phyloP scores from a whole-genome alignment of 2,329 filamentous ascomycete species.

The Penicillium sp. region DNA sequence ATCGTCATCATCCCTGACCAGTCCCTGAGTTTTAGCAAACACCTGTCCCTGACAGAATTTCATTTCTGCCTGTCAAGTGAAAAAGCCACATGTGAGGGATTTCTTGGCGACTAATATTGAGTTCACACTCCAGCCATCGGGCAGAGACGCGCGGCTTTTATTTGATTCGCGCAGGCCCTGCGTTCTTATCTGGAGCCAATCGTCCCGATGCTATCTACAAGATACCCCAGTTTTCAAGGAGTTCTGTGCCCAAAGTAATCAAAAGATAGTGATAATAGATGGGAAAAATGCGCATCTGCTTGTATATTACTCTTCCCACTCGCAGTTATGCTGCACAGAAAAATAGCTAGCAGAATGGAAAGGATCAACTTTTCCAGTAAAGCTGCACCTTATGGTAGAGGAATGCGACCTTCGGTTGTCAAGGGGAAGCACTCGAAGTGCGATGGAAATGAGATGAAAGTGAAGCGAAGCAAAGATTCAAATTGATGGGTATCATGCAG shows the following conservation, averaged over 20 bases:
- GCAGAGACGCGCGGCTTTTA: conserved; percentile 11
- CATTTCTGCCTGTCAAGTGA: not conserved
- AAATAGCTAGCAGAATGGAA: conserved; percentile 29
- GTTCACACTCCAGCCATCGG: not conserved
- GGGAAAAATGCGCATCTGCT: not conserved
- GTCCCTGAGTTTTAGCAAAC: not conserved
- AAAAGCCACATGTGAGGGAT: not conserved
- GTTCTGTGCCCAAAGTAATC: not conserved
- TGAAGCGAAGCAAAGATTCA: conserved; percentile 11
- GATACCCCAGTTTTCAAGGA: not conserved
- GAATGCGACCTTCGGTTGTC: conserved; percentile 34
- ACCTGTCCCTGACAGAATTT: conserved; percentile 1
- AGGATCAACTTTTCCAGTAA: conserved; percentile 30
- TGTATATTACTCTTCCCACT: conserved; percentile 18
- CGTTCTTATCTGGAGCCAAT: conserved; percentile 10
- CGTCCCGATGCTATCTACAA: not conserved
- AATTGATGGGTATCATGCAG: conserved; percentile 30
- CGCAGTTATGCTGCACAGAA: conserved; percentile 19
- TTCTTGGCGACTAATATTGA: conserved; percentile 9
- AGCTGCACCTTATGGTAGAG: conserved; percentile 30
- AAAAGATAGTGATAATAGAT: not conserved
- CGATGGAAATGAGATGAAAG: not conserved
- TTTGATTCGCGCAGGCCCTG: conserved; percentile 6
- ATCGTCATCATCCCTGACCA: not conserved
- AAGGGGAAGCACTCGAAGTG: conserved; percentile 10